Percentiles rank a stretch among this genome's conserved stretches.
Conservation (phyloP, 768 basidiomycete species). For the Lactifluus subvellereus region DNA sequence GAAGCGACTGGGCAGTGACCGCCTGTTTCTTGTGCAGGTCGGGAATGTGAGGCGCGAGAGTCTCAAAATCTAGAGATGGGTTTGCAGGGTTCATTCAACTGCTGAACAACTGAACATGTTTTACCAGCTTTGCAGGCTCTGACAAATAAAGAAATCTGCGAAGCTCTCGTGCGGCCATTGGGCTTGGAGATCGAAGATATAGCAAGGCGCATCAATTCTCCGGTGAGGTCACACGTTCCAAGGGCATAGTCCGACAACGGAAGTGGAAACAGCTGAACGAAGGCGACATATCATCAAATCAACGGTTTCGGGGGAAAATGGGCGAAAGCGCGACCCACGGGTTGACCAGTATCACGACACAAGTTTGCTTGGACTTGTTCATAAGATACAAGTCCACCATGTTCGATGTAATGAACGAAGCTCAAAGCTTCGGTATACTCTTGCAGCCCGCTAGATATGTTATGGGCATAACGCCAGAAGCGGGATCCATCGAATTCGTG, state of each 20-base stretch:
- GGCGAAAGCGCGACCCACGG: neutral
- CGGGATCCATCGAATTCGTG: constrained; percentile 58
- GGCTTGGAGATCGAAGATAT: constrained; percentile 72
- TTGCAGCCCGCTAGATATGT: constrained; percentile 77
- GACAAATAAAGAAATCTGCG: constrained; percentile 64
- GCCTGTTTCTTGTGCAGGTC: constrained; percentile 83
- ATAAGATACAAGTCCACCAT: constrained; percentile 60
- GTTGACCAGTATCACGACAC: constrained; percentile 47
- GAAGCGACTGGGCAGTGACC: constrained; percentile 80
- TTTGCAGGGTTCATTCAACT: neutral
- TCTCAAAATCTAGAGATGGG: constrained; percentile 61
- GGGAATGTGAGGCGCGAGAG: constrained; percentile 59
- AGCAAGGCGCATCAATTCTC: constrained; percentile 94
- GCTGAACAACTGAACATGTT: constrained; percentile 16
- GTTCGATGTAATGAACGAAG: constrained; percentile 79
- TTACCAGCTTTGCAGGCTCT: constrained; percentile 65
- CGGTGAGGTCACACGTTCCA: constrained; percentile 90
- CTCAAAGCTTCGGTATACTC: constrained; percentile 95
- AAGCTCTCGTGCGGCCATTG: constrained; percentile 58
- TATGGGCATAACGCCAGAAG: constrained; percentile 74
- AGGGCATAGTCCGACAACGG: constrained; percentile 83
- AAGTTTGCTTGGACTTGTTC: constrained; percentile 61
- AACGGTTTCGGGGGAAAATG: neutral
- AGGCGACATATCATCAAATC: neutral
- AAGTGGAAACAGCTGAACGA: constrained; percentile 63